Percentiles rank a stretch among this genome's conserved stretches.
Evolutionary conservation across 2,329 filamentous ascomycete genomes (phyloP).

Genomic region (Colletotrichum camelliae): DNA sequence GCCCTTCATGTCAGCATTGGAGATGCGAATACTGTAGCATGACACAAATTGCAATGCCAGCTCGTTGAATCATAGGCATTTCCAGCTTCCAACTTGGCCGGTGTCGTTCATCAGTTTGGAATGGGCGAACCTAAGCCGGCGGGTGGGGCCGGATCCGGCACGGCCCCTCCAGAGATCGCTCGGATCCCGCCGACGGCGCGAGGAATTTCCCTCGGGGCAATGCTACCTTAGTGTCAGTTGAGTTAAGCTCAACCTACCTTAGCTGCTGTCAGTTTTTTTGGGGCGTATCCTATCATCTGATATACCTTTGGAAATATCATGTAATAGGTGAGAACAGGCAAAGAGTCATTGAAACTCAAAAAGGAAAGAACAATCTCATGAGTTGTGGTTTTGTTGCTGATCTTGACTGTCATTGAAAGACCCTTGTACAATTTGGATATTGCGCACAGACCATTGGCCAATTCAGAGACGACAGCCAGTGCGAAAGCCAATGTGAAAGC

Average conservation of each 20-base stretch:
- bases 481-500: background rate
- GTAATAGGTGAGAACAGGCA: background rate
- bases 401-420: background rate
- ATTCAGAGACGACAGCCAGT: background rate
- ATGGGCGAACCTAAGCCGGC: background rate
- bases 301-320: fast-evolving
- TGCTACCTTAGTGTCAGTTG: background rate
- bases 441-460: background rate
- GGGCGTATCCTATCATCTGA: background rate
- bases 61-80: too few relatives aligned
- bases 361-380: background rate
- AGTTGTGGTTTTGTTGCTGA: background rate
- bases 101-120: too few relatives aligned
- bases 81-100: too few relatives aligned
- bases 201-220: background rate
- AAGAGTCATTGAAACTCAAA: background rate
- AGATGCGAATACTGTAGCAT: background rate
- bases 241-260: background rate
- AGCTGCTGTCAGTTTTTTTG: background rate
- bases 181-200: background rate
- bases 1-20: too few relatives aligned
- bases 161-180: slow-evolving; percentile 4
- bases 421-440: background rate
- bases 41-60: background rate
- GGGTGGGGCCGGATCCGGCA: background rate